Percentiles rank a stretch among this genome's conserved stretches.
phyloP scores from a whole-genome alignment of 2,329 filamentous ascomycete genomes.

The Ophiostoma himal-ulmi region DNA sequence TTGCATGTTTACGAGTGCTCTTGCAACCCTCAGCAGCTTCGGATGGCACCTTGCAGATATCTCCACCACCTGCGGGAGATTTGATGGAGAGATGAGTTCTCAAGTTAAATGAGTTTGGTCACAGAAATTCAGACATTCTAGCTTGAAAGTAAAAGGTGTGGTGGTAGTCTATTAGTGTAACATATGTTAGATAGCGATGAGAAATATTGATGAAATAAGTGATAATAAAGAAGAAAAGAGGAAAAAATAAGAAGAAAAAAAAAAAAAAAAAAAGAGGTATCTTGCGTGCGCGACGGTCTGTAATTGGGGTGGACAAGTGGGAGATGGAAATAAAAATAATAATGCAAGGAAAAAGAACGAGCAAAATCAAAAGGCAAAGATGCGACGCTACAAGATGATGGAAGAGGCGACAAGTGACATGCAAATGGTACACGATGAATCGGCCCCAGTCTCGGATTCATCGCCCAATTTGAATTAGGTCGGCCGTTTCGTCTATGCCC shows the following conservation, averaged over 20 bases:
- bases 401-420: neutral
- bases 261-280: conserved; percentile 7
- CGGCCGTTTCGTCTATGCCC: neutral
- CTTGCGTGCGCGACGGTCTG: conserved; percentile 6
- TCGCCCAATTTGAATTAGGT: neutral
- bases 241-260: neutral
- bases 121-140: neutral
- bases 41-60: neutral
- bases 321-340: neutral
- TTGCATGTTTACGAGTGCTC: neutral
- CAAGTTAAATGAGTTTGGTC: neutral
- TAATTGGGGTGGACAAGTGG: neutral
- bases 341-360: neutral
- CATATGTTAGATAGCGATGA: neutral
- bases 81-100: neutral
- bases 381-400: neutral
- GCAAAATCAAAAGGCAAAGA: neutral
- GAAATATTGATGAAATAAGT: neutral
- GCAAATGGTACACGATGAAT: no score
- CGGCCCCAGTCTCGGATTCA: neutral
- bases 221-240: neutral
- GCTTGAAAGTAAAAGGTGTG: neutral
- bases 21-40: neutral
- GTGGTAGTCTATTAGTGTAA: conserved; percentile 7
- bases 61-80: neutral